Evolutionary conservation across 257 asterid species (phyloP), one percentile per base, ranked within the genome.

Genomic region (Fraxinus quadrangulata): DNA sequence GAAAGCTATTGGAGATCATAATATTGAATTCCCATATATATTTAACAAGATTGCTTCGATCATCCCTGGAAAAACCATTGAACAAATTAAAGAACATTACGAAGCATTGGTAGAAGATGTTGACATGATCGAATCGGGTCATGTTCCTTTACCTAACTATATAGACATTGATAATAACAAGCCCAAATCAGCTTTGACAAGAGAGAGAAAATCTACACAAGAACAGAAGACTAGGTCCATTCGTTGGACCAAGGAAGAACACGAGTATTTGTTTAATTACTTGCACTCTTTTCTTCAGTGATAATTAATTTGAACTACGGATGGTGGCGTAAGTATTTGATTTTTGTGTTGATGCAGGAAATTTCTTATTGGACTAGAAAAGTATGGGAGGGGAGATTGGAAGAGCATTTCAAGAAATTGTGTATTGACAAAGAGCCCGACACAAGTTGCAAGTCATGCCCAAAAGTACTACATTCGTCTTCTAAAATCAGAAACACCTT

Each of bases 171-270:
- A 67, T 13, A 26, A 71, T 47, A 16, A 7, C 73, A 69, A 30
- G 42, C 9, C 1, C 0, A 26, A 28, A 68, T 56, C 72, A 21
- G n/a, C 71, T 61, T 8, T 74, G 71, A 76, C 0, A 1, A 19
- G 56, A n/a, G 28, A 24, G 5, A 11, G 33, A 17, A 69, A 47
- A 71, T 45, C 65, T 2, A 3, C 74, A 19, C 39, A 71, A 33
- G 23, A 82, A 30, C 75, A 78, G 79, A 75, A 80, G 72, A 74
- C 67, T 67, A 47, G 6, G 54, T 47, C 19, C 54, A 47, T 47
- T 70, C 85, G 80, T 71, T 82, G 85, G 85, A 82, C 85, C 47
- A 74, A 77, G 49, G 85, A 82, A 31, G 85, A 82, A 51, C 85
- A 82, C 5, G 85, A 78, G 82, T 82, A 77, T 28, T 73, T 77